These are phyloP conservation scores for Penicillium sp. DNA, from an alignment of 2,329 filamentous ascomycete species.

Conservation along the genomic window DNA sequence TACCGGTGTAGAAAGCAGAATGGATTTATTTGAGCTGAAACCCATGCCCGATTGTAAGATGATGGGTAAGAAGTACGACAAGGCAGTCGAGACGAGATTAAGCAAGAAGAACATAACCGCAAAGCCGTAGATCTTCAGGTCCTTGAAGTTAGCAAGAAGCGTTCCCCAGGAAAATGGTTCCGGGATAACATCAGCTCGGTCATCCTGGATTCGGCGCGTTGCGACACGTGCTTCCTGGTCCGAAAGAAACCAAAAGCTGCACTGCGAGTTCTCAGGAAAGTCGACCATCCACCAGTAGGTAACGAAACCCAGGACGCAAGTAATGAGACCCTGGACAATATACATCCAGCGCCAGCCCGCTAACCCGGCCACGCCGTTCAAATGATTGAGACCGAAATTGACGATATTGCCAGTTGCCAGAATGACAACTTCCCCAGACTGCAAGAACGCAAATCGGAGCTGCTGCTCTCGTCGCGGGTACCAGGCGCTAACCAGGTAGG, in stretches of 20 bases:
- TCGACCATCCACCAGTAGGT: slow-evolving; percentile 72
- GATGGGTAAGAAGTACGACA: slow-evolving; percentile 66
- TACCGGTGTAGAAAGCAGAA: slow-evolving; percentile 61
- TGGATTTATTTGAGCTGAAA: slow-evolving; percentile 53
- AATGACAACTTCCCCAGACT: slow-evolving; percentile 63
- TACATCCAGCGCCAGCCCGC: slow-evolving; percentile 70
- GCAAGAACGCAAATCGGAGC: slow-evolving; percentile 63
- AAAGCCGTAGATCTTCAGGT: slow-evolving; percentile 64
- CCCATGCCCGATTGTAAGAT: slow-evolving; percentile 56
- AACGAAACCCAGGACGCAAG: slow-evolving; percentile 56
- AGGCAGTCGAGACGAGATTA: slow-evolving; percentile 63
- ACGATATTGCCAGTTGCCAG: slow-evolving; percentile 65
- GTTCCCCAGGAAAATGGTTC: slow-evolving; percentile 57
- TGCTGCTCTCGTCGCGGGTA: slow-evolving; percentile 65
- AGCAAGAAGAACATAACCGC: slow-evolving; percentile 61
- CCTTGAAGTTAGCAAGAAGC: slow-evolving; percentile 56
- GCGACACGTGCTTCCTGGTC: slow-evolving; percentile 57
- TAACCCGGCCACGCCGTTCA: slow-evolving; percentile 56
- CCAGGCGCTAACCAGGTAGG: slow-evolving; percentile 54
- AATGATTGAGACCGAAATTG: slow-evolving; percentile 66
- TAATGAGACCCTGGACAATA: slow-evolving; percentile 62
- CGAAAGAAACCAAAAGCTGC: slow-evolving; percentile 58
- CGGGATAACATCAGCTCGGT: slow-evolving; percentile 59
- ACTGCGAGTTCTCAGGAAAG: slow-evolving; percentile 61
- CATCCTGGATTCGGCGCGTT: slow-evolving; percentile 57